phyloP scores from a whole-genome alignment of 1,139 yeast genomes.

The Pneumocystis jirovecii region DNA sequence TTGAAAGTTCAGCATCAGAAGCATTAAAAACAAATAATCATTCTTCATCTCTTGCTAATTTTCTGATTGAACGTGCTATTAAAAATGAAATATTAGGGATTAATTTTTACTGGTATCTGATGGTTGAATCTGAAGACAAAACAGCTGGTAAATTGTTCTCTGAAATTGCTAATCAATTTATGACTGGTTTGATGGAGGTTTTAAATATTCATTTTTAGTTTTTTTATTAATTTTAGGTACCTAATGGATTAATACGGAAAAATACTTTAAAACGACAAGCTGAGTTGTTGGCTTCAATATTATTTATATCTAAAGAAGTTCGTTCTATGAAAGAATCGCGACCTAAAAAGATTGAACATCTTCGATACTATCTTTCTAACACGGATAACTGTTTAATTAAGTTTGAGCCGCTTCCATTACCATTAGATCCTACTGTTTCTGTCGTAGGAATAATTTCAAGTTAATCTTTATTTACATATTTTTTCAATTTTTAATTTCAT shows the following conservation, averaged over 20 bases:
- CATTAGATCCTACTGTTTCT: constrained; percentile 52
- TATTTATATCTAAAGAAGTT: constrained; percentile 31
- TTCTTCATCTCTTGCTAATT: constrained; percentile 48
- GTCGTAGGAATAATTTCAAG: constrained; percentile 43
- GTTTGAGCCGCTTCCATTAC: constrained; percentile 48
- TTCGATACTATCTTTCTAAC: constrained; percentile 26
- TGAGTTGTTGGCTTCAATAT: constrained; percentile 29
- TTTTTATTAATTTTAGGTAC: constrained; percentile 8
- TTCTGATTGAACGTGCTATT: constrained; percentile 59
- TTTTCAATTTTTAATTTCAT: not conserved
- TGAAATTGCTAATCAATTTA: constrained; percentile 22
- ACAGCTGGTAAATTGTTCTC: constrained; percentile 19
- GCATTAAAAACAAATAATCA: constrained; percentile 2
- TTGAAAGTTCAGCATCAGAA: constrained; percentile 32
- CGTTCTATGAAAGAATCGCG: constrained; percentile 40
- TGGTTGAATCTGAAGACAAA: constrained; percentile 72
- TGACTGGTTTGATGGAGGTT: constrained; percentile 19
- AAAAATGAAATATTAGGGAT: constrained; percentile 57
- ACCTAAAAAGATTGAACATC: constrained; percentile 38
- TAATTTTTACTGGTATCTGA: constrained; percentile 80
- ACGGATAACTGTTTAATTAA: constrained; percentile 27
- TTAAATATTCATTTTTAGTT: not conserved
- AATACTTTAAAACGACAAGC: constrained; percentile 30
- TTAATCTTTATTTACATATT: not conserved
- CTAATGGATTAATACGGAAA: constrained; percentile 20